Conservation (phyloP, 306 rosid species). For the Cyclanthera cordifolia region DNA sequence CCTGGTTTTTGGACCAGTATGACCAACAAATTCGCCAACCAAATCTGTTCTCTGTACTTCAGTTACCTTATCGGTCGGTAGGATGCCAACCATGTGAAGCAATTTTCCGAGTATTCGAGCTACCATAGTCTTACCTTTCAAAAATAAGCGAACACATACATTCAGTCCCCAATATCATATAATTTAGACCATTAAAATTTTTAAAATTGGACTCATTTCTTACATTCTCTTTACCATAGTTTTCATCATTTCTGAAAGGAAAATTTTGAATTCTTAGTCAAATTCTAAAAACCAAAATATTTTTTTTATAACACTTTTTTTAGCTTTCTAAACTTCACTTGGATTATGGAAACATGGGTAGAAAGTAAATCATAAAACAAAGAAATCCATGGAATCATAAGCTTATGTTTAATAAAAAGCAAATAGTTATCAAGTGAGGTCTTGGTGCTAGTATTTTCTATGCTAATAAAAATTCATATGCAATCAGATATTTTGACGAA, state of each 20-base stretch:
- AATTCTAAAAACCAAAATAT: not conserved
- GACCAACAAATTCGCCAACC: constrained; percentile 97
- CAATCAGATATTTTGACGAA: not conserved
- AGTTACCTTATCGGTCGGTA: constrained; percentile 77
- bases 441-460: not conserved
- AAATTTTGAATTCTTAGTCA: not conserved
- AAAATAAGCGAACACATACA: constrained; percentile 11
- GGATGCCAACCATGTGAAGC: constrained; percentile 91
- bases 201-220: too few species aligned
- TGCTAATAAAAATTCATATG: not conserved
- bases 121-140: constrained; percentile 86
- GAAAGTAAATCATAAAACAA: too few species aligned
- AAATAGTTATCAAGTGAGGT: not conserved
- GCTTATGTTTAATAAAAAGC: not conserved
- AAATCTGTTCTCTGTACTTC: constrained; percentile 95
- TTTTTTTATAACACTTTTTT: too few species aligned
- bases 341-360: not conserved
- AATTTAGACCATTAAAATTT: not conserved
- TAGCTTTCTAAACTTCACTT: not conserved
- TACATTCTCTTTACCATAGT: too few species aligned
- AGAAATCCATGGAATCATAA: not conserved
- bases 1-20: constrained; percentile 93
- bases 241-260: too few species aligned
- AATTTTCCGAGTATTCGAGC: constrained; percentile 87
- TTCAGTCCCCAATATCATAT: not conserved